phyloP scores from a whole-genome alignment of 2,329 filamentous ascomycete species.

The Colletotrichum neosansevieriae region DNA sequence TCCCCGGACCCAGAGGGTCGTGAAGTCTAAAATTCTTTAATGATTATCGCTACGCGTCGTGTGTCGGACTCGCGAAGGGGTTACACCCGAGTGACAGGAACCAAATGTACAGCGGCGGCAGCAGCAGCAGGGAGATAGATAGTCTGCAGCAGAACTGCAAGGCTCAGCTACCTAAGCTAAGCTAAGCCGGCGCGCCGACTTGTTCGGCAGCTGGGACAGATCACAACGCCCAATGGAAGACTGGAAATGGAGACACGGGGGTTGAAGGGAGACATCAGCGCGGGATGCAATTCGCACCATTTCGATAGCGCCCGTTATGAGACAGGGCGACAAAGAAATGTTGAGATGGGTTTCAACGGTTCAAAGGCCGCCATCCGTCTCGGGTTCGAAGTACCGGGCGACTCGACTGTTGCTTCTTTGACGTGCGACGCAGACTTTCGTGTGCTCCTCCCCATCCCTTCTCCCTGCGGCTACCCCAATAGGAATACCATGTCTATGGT shows the following conservation, averaged over 20 bases:
- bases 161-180: slow-evolving; percentile 10
- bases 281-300: slow-evolving; percentile 9
- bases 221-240: slow-evolving; percentile 12
- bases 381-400: background rate
- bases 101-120: slow-evolving; percentile 6
- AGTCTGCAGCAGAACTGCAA: slow-evolving; percentile 7
- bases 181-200: slow-evolving; percentile 8
- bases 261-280: background rate
- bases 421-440: too few relatives aligned
- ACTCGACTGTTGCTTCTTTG: background rate
- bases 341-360: background rate
- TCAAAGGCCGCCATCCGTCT: slow-evolving; percentile 8
- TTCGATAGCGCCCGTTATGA: background rate
- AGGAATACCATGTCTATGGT: slow-evolving; percentile 16
- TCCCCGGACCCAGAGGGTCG: slow-evolving; percentile 9
- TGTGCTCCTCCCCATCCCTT: too few relatives aligned
- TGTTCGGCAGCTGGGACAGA: slow-evolving; percentile 2
- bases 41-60: background rate
- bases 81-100: slow-evolving; percentile 34
- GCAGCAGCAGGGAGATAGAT: slow-evolving; percentile 1
- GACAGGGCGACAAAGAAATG: slow-evolving; percentile 18
- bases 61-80: slow-evolving; percentile 11
- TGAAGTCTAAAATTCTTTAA: slow-evolving; percentile 19
- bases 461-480: background rate
- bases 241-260: background rate